Conservation (phyloP, 805 yeast species). For the Lipomyces chichibuensis region DNA sequence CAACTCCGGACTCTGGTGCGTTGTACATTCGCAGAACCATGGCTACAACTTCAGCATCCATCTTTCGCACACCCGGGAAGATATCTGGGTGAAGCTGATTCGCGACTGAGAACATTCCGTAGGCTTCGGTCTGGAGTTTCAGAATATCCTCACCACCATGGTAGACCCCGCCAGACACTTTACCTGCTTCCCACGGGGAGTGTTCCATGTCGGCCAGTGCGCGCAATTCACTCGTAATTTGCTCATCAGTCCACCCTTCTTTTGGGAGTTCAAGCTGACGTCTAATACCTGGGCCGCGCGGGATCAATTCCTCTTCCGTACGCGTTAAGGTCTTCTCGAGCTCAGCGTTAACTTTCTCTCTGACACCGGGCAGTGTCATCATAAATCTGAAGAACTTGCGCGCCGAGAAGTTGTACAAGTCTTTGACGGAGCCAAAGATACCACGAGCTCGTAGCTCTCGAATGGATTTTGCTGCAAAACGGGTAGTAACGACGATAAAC, state of each 20-base stretch:
- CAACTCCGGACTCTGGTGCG: constrained; percentile 75
- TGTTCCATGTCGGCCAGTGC: constrained; percentile 54
- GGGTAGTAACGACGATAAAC: constrained; percentile 15
- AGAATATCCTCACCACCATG: constrained; percentile 88
- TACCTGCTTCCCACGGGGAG: constrained; percentile 81
- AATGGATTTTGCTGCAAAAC: constrained; percentile 14
- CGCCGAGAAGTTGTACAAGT: constrained; percentile 13
- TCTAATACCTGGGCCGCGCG: constrained; percentile 50
- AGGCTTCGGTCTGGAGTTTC: constrained; percentile 75
- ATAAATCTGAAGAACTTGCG: constrained; percentile 37
- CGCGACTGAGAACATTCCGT: constrained; percentile 75
- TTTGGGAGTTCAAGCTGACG: constrained; percentile 55
- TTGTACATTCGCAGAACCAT: constrained; percentile 77
- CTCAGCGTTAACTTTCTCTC: constrained; percentile 62
- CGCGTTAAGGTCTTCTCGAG: constrained; percentile 52
- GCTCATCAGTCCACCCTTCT: constrained; percentile 55
- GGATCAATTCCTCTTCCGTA: constrained; percentile 63
- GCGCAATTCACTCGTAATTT: constrained; percentile 57
- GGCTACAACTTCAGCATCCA: constrained; percentile 93
- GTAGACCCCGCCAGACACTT: constrained; percentile 92
- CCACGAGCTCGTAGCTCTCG: constrained; percentile 40
- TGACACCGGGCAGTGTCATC: constrained; percentile 56
- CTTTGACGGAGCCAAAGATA: constrained; percentile 17
- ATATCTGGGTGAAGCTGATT: constrained; percentile 97
- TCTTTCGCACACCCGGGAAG: constrained; percentile 92